These are phyloP conservation scores for Pythium graminicola DNA, from an alignment of 352 stramenopile genomes.

Conservation along the genomic window DNA sequence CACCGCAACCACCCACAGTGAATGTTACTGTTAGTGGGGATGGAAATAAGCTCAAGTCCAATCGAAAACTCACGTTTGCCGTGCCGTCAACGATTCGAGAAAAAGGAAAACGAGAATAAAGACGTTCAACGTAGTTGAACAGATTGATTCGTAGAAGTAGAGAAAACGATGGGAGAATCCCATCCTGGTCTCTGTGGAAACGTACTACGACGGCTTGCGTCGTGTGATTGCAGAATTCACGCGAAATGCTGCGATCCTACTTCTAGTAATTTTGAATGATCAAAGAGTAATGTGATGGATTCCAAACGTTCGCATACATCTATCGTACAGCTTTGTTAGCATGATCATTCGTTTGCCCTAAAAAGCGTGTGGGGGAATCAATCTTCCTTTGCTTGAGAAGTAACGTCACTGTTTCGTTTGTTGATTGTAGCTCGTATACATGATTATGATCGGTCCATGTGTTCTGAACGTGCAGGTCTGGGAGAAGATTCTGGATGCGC, in stretches of 20 bases:
- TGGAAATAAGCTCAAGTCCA: constrained; percentile 2
- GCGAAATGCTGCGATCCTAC: too few species aligned
- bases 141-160: too few species aligned
- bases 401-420: constrained; percentile 1
- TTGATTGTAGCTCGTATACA: constrained; percentile 18
- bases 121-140: too few species aligned
- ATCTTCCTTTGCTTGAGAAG: constrained; percentile 6
- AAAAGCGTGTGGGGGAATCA: constrained; percentile 17
- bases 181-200: too few species aligned
- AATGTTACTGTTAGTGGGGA: not conserved
- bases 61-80: constrained; percentile 24
- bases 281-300: not conserved
- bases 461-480: constrained; percentile 35
- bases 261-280: too few species aligned
- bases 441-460: constrained; percentile 61
- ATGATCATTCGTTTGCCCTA: not conserved
- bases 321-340: constrained; percentile 30
- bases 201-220: too few species aligned
- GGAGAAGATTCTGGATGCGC: constrained; percentile 19
- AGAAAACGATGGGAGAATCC: too few species aligned
- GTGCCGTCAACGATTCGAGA: constrained; percentile 22
- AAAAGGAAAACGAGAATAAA: constrained; percentile 9
- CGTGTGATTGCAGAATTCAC: too few species aligned
- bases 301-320: constrained; percentile 9
- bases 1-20: not conserved